Evolutionary conservation across 805 yeast genomes (phyloP).

Genomic region (Metschnikowia continentalis): DNA sequence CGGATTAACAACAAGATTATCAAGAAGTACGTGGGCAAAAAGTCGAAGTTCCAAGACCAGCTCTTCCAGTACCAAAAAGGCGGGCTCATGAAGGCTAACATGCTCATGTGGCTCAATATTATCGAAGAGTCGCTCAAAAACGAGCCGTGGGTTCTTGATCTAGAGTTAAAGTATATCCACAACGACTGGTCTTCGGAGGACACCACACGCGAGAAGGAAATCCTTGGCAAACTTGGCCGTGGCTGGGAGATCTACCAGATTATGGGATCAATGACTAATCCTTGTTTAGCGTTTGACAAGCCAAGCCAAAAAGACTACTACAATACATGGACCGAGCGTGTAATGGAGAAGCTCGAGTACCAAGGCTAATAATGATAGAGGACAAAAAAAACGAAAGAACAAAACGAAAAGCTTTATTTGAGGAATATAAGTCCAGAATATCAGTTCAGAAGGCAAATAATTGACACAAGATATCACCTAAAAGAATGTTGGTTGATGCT

Average conservation of each 20-base stretch:
- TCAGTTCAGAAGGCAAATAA: too few species aligned
- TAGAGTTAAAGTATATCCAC: constrained; percentile 44
- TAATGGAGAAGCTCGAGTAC: constrained; percentile 8
- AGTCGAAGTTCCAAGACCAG: constrained; percentile 44
- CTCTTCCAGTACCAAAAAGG: constrained; percentile 54
- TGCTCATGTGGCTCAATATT: constrained; percentile 50
- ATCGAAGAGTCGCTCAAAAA: constrained; percentile 52
- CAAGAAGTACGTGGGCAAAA: constrained; percentile 45
- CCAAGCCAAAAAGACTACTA: constrained; percentile 29
- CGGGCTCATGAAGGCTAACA: constrained; percentile 44
- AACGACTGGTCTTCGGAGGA: constrained; percentile 24
- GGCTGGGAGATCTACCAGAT: constrained; percentile 28
- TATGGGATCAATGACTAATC: constrained; percentile 35
- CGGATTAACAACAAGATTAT: constrained; percentile 49
- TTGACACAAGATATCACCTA: not conserved
- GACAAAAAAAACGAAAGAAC: too few species aligned
- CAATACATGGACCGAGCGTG: constrained; percentile 27
- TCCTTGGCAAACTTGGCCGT: constrained; percentile 27
- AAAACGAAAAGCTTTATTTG: too few species aligned
- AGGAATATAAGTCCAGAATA: too few species aligned
- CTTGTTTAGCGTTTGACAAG: constrained; percentile 27
- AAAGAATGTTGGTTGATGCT: not conserved
- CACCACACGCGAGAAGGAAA: constrained; percentile 22
- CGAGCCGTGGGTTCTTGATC: constrained; percentile 58
- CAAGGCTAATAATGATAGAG: too few species aligned